Evolutionary conservation across 495 filamentous ascomycete genomes (phyloP), one percentile per base, ranked within the genome.

Genomic region (Aspergillus conjunctus): DNA sequence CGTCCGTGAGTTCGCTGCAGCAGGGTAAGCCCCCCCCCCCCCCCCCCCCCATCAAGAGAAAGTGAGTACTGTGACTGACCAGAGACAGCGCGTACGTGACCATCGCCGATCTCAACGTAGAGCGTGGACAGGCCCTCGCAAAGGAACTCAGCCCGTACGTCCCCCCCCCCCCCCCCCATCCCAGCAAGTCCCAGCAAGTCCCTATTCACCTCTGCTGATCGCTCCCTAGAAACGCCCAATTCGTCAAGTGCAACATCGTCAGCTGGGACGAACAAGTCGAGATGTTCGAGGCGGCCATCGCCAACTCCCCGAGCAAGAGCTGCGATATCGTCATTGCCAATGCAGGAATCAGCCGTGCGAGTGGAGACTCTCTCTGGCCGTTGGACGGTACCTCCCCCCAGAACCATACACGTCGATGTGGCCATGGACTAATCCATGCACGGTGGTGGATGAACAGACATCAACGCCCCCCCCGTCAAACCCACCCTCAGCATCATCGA

Each of bases 401-500:
- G 12, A n/a, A 46, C n/a, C n/a, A n/a, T n/a, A n/a, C n/a, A n/a
- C n/a, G n/a, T n/a, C n/a, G n/a, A n/a, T n/a, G n/a, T n/a, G n/a
- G n/a, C n/a, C n/a, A n/a, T n/a, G n/a, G n/a, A n/a, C n/a, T n/a
- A n/a, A n/a, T n/a, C n/a, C n/a, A 43, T 14, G 12, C 5, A 8
- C 0, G 39, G 39, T 10, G 5, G 39, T 15, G 14, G 17, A 43
- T 4, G 6, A 7, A 15, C 51, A 77, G 75, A 71, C 49, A 59
- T 66, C n/a, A 61, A 72, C 32, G 59, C 46, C 3, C 65, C 68
- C 17, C 76, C 75, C 1, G 63, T 62, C 12, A 73, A 75, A 45
- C 77, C 78, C 10, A 66, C 72, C 26, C 66, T 78, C 14, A 75
- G 70, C 43, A 77, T 76, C 39, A 59, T 79, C 34, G 69, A 75